Evolutionary conservation across 2,329 filamentous ascomycete genomes (phyloP).

Genomic region (Triangularia setosa): DNA sequence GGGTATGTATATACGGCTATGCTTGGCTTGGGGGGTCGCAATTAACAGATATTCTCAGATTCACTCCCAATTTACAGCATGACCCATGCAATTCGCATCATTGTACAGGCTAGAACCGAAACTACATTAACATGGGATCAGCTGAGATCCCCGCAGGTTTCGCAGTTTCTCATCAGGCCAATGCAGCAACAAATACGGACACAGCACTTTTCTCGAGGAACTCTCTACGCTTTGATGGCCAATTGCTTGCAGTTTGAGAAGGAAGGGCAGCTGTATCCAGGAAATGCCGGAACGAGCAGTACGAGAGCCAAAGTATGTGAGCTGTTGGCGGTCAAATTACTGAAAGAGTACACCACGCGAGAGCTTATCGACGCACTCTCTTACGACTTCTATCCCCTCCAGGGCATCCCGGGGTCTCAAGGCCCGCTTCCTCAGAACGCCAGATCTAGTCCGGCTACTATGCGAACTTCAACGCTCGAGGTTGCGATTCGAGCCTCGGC

Average conservation of each 20-base stretch:
- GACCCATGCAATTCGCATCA: slow-evolving; percentile 81
- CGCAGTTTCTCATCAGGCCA: slow-evolving; percentile 91
- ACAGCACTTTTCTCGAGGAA: slow-evolving; percentile 80
- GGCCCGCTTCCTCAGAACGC: slow-evolving; percentile 37
- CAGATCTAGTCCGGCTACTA: slow-evolving; percentile 53
- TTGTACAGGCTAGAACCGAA: slow-evolving; percentile 82
- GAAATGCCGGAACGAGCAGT: slow-evolving; percentile 76
- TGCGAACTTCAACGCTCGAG: slow-evolving; percentile 84
- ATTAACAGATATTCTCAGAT: slow-evolving; percentile 50
- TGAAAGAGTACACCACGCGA: slow-evolving; percentile 84
- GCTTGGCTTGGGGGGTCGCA: not conserved
- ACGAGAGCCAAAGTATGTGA: slow-evolving; percentile 88
- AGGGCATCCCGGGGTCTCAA: slow-evolving; percentile 61
- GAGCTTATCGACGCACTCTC: slow-evolving; percentile 92
- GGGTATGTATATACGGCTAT: slow-evolving; percentile 45
- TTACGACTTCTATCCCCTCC: slow-evolving; percentile 91
- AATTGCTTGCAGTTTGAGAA: slow-evolving; percentile 93
- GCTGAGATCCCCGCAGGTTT: slow-evolving; percentile 89
- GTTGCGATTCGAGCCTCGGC: slow-evolving; percentile 89
- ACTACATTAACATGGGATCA: slow-evolving; percentile 94
- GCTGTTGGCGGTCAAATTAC: slow-evolving; percentile 79
- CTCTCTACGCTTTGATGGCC: slow-evolving; percentile 84
- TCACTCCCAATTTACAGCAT: slow-evolving; percentile 83
- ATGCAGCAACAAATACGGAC: slow-evolving; percentile 85
- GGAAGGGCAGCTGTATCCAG: slow-evolving; percentile 76